Conservation (phyloP, 164 flowering plant species). For the Stephania japonica region DNA sequence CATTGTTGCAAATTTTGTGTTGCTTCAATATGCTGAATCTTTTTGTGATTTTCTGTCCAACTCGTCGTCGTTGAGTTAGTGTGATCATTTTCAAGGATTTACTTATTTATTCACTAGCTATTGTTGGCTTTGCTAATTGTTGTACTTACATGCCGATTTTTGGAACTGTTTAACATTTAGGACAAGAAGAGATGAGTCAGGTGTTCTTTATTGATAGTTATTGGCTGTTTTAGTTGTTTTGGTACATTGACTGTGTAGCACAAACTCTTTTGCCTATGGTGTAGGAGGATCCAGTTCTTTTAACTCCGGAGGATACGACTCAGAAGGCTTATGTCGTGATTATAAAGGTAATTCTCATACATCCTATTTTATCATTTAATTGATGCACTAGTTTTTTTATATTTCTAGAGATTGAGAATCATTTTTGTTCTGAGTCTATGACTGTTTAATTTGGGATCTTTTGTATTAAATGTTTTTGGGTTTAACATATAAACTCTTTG, state of each 20-base stretch:
- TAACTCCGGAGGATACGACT: slow-evolving; percentile 56
- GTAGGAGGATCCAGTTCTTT: slow-evolving; percentile 90
- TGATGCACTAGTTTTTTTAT: not conserved
- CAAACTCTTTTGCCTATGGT: slow-evolving; percentile 1
- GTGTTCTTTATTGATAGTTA: not conserved
- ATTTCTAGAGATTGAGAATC: not conserved
- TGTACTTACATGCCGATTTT: not conserved
- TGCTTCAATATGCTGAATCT: not conserved
- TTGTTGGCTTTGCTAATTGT: not conserved
- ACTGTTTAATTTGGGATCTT: not conserved
- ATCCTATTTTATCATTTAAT: not conserved
- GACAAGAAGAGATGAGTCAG: not conserved
- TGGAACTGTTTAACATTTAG: not conserved
- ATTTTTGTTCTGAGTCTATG: not conserved
- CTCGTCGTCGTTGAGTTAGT: not conserved
- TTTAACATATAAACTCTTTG: not conserved
- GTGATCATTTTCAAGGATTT: not conserved
- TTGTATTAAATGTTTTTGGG: not conserved
- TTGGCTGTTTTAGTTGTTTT: not conserved
- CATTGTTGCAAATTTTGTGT: not conserved
- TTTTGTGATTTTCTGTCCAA: not conserved
- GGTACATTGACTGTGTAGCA: not conserved
- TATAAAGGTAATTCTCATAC: slow-evolving; percentile 54
- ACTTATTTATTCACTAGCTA: not conserved
- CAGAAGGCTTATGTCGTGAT: slow-evolving; percentile 97